A percentile compares a stretch with the other conserved stretches of the same genome.
phyloP scores from a whole-genome alignment of 352 stramenopile species.

The Phytophthora vignae region DNA sequence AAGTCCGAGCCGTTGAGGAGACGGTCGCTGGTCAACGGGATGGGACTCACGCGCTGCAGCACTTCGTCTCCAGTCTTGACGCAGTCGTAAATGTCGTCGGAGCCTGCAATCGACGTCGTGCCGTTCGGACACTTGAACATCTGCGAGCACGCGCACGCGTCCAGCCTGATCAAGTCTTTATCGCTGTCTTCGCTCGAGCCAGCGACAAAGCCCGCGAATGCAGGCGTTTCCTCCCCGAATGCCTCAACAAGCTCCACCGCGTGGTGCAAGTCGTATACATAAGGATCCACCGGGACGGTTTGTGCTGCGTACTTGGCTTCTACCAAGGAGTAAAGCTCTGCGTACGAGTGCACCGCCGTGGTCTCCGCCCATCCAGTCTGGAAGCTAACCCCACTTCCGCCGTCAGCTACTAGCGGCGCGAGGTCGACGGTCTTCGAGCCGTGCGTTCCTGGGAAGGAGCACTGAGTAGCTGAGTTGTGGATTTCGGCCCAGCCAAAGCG shows the following conservation, averaged over 20 bases:
- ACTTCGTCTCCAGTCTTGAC: constrained; percentile 92
- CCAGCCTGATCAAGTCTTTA: constrained; percentile 71
- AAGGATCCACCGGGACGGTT: constrained; percentile 87
- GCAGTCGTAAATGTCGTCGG: constrained; percentile 89
- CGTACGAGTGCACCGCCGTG: constrained; percentile 77
- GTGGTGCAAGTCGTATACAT: constrained; percentile 92
- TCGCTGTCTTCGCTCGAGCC: constrained; percentile 33
- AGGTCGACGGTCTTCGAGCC: constrained; percentile 38
- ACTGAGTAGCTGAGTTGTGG: constrained; percentile 62
- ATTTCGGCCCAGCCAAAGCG: constrained; percentile 67
- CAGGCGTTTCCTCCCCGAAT: constrained; percentile 84
- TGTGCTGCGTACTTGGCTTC: constrained; percentile 47
- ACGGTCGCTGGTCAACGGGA: constrained; percentile 67
- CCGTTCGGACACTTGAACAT: constrained; percentile 96
- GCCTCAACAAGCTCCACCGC: constrained; percentile 88
- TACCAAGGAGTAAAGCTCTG: constrained; percentile 71
- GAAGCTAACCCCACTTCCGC: constrained; percentile 59
- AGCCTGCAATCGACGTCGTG: constrained; percentile 76
- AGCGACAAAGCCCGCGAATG: constrained; percentile 76
- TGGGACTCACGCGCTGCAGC: constrained; percentile 84
- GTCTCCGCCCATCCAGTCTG: constrained; percentile 72
- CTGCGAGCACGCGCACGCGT: constrained; percentile 94
- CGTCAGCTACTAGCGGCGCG: constrained; percentile 27
- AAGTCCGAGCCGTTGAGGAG: constrained; percentile 75
- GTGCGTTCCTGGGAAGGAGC: constrained; percentile 52